phyloP scores from a whole-genome alignment of 306 rosid genomes.

The Dryas drummondii region DNA sequence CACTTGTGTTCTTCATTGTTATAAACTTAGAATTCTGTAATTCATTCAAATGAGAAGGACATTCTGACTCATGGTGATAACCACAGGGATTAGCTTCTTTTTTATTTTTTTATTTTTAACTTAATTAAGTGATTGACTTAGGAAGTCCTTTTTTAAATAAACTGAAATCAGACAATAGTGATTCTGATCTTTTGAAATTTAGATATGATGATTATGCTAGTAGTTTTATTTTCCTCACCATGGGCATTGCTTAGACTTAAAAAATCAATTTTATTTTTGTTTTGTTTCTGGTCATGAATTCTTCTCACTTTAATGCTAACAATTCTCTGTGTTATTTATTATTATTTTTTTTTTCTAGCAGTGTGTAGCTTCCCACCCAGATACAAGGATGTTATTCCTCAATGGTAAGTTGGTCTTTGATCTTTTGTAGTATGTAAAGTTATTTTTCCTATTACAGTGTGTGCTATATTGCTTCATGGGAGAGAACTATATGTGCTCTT shows the following conservation, averaged over 20 bases:
- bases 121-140: not conserved
- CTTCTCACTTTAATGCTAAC: not conserved
- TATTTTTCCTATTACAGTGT: not conserved
- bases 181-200: not conserved
- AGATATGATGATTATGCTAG: slow-evolving; percentile 10
- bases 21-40: not conserved
- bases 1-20: not conserved
- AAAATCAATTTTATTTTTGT: not conserved
- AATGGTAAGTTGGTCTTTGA: slow-evolving; percentile 55
- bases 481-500: too few species aligned
- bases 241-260: not conserved
- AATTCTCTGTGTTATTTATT: slow-evolving; percentile 16
- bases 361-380: slow-evolving; percentile 93
- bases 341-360: slow-evolving; percentile 31
- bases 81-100: not conserved
- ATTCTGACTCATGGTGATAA: not conserved
- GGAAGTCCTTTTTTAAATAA: not conserved
- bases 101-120: not conserved
- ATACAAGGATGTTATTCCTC: slow-evolving; percentile 79
- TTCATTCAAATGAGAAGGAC: not conserved
- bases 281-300: not conserved
- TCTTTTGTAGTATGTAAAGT: slow-evolving; percentile 22
- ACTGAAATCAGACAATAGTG: not conserved
- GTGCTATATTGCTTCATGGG: too few species aligned
- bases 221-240: not conserved